Evolutionary conservation across 2,329 filamentous ascomycete genomes (phyloP).

Genomic region (Aspergillus thermomutatus): DNA sequence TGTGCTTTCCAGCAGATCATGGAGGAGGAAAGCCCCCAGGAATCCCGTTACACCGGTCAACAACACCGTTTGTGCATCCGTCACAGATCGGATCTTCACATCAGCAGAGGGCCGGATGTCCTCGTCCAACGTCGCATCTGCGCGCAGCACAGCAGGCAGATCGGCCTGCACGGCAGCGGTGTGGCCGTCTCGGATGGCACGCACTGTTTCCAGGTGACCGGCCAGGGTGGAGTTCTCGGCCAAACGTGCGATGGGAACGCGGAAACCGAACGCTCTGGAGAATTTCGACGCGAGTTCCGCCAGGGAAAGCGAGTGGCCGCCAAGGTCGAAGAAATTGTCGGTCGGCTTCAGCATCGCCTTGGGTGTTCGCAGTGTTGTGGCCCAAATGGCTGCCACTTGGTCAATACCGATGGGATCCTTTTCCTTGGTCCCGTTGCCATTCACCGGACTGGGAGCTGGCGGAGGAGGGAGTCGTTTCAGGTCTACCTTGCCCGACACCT

Average conservation of each 20-base stretch:
- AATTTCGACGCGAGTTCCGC: conserved; percentile 71
- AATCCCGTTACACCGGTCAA: conserved; percentile 75
- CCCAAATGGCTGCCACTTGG: conserved; percentile 70
- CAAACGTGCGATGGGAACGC: conserved; percentile 67
- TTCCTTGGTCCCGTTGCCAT: conserved; percentile 45
- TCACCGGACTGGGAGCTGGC: conserved; percentile 46
- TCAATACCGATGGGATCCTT: conserved; percentile 65
- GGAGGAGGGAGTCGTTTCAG: conserved; percentile 68
- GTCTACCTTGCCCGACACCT: conserved; percentile 76
- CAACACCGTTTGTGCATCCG: conserved; percentile 65
- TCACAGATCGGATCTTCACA: conserved; percentile 56
- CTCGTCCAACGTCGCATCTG: conserved; percentile 64
- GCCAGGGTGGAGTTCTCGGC: conserved; percentile 69
- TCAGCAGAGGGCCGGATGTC: conserved; percentile 58
- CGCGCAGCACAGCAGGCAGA: conserved; percentile 64
- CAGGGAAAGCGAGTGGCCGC: conserved; percentile 74
- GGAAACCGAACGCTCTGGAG: conserved; percentile 68
- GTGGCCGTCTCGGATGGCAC: conserved; percentile 67
- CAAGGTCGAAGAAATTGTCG: conserved; percentile 77
- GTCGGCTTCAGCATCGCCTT: conserved; percentile 60
- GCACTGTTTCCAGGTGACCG: conserved; percentile 70
- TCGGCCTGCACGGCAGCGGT: conserved; percentile 73
- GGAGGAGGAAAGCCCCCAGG: conserved; percentile 70
- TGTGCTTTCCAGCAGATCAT: conserved; percentile 64
- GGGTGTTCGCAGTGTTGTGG: conserved; percentile 64